Evolutionary conservation across 2,329 filamentous ascomycete genomes (phyloP).

Genomic region (Daldinia eschscholtzii): DNA sequence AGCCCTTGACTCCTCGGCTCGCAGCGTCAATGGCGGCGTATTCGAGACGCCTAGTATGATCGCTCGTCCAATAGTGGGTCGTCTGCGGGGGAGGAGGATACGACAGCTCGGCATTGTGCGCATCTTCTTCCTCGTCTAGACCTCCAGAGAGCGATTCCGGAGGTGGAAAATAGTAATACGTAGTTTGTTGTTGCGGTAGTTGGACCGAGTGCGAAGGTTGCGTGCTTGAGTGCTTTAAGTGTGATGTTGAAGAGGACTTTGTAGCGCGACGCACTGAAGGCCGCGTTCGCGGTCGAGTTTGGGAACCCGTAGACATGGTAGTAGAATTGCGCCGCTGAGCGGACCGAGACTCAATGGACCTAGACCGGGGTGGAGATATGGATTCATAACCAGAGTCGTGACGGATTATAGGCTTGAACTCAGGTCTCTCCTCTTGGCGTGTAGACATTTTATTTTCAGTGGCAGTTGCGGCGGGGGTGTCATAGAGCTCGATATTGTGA

Average conservation of each 20-base stretch:
- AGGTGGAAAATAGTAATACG: conserved; percentile 65
- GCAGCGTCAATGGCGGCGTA: conserved; percentile 76
- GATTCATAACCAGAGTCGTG: conserved; percentile 73
- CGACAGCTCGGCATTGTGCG: conserved; percentile 42
- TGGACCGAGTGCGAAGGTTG: conserved; percentile 47
- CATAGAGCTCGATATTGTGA: conserved; percentile 62
- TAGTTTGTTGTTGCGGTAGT: conserved; percentile 51
- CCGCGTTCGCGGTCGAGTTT: conserved; percentile 55
- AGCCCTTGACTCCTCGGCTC: conserved; percentile 70
- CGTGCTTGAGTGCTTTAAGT: conserved; percentile 40
- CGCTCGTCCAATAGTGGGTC: conserved; percentile 76
- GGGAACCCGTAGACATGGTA: conserved; percentile 49
- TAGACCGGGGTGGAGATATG: conserved; percentile 58
- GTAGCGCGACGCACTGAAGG: conserved; percentile 58
- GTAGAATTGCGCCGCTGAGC: conserved; percentile 50
- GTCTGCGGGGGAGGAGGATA: conserved; percentile 67
- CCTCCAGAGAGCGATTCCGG: conserved; percentile 53
- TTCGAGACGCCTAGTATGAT: conserved; percentile 71
- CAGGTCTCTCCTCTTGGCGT: conserved; percentile 48
- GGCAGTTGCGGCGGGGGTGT: conserved; percentile 53
- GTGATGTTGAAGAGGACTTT: conserved; percentile 53
- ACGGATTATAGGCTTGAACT: conserved; percentile 61
- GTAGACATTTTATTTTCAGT: conserved; percentile 31
- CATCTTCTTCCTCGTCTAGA: conserved; percentile 25
- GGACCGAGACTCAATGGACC: conserved; percentile 54